Evolutionary conservation across 2,329 filamentous ascomycete species (phyloP), one percentile per base, ranked within the genome.

Genomic region (Hymenoscyphus fraxineus): DNA sequence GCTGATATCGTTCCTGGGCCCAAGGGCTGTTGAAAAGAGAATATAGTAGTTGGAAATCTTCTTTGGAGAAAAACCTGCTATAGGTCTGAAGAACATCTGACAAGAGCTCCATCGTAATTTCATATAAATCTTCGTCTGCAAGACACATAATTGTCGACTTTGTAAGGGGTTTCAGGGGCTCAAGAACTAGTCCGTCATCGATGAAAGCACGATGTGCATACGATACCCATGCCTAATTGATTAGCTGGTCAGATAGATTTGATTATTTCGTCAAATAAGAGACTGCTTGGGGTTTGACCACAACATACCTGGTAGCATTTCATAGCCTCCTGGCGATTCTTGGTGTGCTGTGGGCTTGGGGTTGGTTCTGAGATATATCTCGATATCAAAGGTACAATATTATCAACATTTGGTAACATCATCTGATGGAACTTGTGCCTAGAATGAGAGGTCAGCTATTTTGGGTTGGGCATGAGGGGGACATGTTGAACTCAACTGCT

Each of bases 131-230:
- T 35, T 87, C 81, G 41, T 84, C 79, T 27, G 83, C 78, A 9
- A 94, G 78, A 57, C 86, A 88, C 32, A 82, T 77, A 31, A 92
- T 83, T 27, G 86, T 82, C 3, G 83, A 80, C 38, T 83, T 80
- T 1, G 89, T 81, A 3, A 92, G 78, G 1, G 82, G 80, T 39
- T 84, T 84, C 15, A 93, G 80, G 19, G 85, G 80, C 19, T 82
- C 78, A 1, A 89, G 78, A 39, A 89, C 80, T 16, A 83, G 80
- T 16, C 82, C 82, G 40, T 84, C 82, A 57, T 83, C 81, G 2
- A 83, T 78, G 59, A 87, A 86, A 35, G 84, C 81, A 40, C 85
- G 83, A 71, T 92, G 89, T 5, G 87, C 88, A 72, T 92, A 93
- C 69, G 86, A 82, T 39, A 92, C 83, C 90, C 90, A 94, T 4